Evolutionary conservation across 768 basidiomycete genomes (phyloP).

Genomic region (Infundibulicybe gibba): DNA sequence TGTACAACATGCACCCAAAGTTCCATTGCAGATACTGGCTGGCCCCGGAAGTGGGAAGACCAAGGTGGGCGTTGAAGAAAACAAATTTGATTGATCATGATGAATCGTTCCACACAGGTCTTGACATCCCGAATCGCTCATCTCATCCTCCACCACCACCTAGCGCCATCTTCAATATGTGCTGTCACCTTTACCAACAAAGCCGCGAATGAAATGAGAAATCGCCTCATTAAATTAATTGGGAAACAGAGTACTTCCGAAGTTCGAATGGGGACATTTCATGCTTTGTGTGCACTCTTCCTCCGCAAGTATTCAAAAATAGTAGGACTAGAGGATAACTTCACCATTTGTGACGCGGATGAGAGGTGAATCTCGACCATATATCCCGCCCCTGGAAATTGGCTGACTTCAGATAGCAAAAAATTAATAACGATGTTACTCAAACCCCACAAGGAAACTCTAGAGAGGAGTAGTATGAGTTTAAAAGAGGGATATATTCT

Average conservation of each 20-base stretch:
- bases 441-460: slow-evolving; percentile 47
- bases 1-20: slow-evolving; percentile 56
- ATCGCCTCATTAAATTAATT: slow-evolving; percentile 62
- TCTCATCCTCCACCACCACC: slow-evolving; percentile 48
- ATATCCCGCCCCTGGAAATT: neutral
- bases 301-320: slow-evolving; percentile 59
- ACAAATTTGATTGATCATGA: neutral
- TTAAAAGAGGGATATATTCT: slow-evolving; percentile 53
- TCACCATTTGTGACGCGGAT: slow-evolving; percentile 79
- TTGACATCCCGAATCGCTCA: slow-evolving; percentile 67
- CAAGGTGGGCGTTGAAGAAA: slow-evolving; percentile 30
- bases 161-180: slow-evolving; percentile 59
- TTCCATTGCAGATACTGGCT: slow-evolving; percentile 77
- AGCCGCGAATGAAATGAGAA: slow-evolving; percentile 84
- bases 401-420: slow-evolving; percentile 41
- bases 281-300: slow-evolving; percentile 70
- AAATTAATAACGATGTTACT: slow-evolving; percentile 59
- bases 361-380: slow-evolving; percentile 59
- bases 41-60: slow-evolving; percentile 79
- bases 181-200: slow-evolving; percentile 90
- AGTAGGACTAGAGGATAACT: slow-evolving; percentile 66
- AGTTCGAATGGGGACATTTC: slow-evolving; percentile 75
- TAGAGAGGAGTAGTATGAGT: slow-evolving; percentile 41
- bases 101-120: slow-evolving; percentile 31
- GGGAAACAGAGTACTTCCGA: slow-evolving; percentile 52